A percentile compares a stretch with the other conserved stretches of the same genome.
Conservation (phyloP, 192 early-diverging fungal genomes). For the Gaertneriomyces sp. region DNA sequence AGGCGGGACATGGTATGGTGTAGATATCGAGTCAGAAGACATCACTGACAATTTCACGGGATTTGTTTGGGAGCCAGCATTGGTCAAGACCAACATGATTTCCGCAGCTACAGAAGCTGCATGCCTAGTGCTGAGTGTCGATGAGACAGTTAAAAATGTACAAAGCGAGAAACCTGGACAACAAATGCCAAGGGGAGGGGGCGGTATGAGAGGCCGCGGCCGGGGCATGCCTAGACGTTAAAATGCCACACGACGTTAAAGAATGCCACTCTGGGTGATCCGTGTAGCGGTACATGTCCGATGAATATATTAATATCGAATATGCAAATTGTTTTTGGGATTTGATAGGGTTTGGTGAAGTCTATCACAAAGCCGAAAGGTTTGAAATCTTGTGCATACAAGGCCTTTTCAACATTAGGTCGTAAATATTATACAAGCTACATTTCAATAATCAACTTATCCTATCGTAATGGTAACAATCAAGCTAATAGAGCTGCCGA, state of each 20-base stretch:
- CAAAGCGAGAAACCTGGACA: constrained; percentile 69
- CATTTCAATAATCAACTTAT: no score
- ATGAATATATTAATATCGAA: no score
- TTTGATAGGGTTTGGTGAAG: no score
- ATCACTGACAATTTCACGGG: constrained; percentile 86
- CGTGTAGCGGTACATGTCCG: no score
- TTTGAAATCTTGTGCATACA: no score
- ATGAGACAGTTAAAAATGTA: constrained; percentile 95
- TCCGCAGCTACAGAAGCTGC: constrained; percentile 93
- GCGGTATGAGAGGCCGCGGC: constrained; percentile 35
- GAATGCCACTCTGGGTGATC: no score
- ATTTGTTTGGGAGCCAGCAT: constrained; percentile 98
- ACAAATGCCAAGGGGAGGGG: constrained; percentile 31
- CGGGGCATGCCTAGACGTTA: constrained; percentile 32
- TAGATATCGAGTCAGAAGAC: constrained; percentile 84
- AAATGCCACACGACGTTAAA: background rate
- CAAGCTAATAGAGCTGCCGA: no score
- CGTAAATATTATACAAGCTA: no score
- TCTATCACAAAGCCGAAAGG: no score
- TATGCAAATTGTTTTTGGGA: no score
- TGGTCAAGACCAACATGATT: constrained; percentile 97
- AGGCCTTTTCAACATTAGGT: no score
- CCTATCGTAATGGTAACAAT: no score
- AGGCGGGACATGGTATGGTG: constrained; percentile 83
- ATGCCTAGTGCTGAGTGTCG: constrained; percentile 91